Conservation (phyloP, 2,329 filamentous ascomycete genomes). For the Zymoseptoria pseudotritici region DNA sequence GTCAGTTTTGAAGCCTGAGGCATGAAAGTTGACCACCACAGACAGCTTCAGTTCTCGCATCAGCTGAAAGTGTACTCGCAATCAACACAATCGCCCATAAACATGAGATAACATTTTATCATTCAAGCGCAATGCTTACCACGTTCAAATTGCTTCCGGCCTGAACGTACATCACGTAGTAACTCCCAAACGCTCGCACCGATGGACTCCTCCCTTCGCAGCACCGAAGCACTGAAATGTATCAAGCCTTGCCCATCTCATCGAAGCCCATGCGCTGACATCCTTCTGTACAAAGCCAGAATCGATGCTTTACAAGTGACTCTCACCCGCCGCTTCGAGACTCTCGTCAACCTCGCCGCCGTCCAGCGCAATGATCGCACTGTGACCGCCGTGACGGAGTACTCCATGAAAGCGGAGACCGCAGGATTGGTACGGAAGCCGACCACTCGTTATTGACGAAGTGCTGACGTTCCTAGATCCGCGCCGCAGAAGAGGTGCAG, state of each 20-base stretch:
- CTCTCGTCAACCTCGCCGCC: slow-evolving; percentile 47
- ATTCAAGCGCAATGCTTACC: neutral
- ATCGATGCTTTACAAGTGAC: slow-evolving; percentile 35
- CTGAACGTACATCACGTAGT: neutral
- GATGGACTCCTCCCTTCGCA: slow-evolving; percentile 38
- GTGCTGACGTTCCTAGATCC: slow-evolving; percentile 38
- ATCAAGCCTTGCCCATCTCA: neutral
- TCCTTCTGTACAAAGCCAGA: slow-evolving; percentile 23
- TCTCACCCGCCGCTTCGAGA: slow-evolving; percentile 47
- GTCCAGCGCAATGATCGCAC: slow-evolving; percentile 44
- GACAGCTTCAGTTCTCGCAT: slow-evolving; percentile 1
- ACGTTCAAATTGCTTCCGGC: neutral
- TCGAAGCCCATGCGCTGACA: slow-evolving; percentile 21
- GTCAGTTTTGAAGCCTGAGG: neutral
- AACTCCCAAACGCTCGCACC: slow-evolving; percentile 15
- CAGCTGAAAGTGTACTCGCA: neutral
- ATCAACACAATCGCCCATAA: neutral
- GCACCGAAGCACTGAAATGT: slow-evolving; percentile 31
- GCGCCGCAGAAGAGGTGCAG: slow-evolving; percentile 55
- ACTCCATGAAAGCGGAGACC: slow-evolving; percentile 53
- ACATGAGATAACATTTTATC: neutral
- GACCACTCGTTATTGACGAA: neutral
- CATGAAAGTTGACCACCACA: neutral
- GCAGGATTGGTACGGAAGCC: slow-evolving; percentile 43
- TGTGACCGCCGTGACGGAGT: slow-evolving; percentile 49